Conservation (phyloP, 164 flowering plant species). For the Magnolia changhungtana region DNA sequence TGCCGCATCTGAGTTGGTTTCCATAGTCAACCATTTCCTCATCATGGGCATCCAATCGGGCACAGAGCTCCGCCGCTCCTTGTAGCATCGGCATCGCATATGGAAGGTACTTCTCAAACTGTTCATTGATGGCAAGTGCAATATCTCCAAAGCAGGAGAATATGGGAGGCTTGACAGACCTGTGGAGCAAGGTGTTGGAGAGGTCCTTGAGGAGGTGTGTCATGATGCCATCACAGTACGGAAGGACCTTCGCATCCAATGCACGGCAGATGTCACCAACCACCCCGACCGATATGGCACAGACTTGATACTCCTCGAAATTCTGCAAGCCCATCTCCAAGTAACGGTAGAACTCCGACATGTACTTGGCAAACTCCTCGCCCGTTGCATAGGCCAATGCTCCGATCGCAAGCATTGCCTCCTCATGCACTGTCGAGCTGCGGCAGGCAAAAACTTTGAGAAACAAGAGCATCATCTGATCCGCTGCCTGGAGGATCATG, state of each 20-base stretch:
- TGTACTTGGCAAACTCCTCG: constrained; percentile 61
- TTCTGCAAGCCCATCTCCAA: constrained; percentile 82
- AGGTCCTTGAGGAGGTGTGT: constrained; percentile 65
- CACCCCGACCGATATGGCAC: constrained; percentile 77
- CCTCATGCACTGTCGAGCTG: constrained; percentile 85
- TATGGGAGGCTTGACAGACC: constrained; percentile 89
- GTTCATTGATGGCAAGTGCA: constrained; percentile 74
- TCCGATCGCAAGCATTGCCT: constrained; percentile 91
- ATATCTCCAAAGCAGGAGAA: constrained; percentile 91
- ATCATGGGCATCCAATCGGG: constrained; percentile 50
- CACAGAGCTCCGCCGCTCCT: constrained; percentile 71
- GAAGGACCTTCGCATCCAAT: constrained; percentile 67
- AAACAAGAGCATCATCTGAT: constrained; percentile 68
- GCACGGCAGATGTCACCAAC: constrained; percentile 86
- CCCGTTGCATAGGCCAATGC: constrained; percentile 84
- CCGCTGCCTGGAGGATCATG: constrained; percentile 55
- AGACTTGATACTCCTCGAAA: constrained; percentile 86
- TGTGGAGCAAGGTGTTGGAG: constrained; percentile 56
- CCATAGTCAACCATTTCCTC: constrained; percentile 82
- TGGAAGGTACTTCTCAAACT: constrained; percentile 69
- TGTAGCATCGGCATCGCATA: constrained; percentile 69
- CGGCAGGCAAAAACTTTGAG: constrained; percentile 73
- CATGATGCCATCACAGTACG: constrained; percentile 82
- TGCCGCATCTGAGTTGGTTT: constrained; percentile 73
- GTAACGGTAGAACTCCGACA: constrained; percentile 69